Evolutionary conservation across 257 asterid species (phyloP).

Genomic region (Orobanche coerulescens): DNA sequence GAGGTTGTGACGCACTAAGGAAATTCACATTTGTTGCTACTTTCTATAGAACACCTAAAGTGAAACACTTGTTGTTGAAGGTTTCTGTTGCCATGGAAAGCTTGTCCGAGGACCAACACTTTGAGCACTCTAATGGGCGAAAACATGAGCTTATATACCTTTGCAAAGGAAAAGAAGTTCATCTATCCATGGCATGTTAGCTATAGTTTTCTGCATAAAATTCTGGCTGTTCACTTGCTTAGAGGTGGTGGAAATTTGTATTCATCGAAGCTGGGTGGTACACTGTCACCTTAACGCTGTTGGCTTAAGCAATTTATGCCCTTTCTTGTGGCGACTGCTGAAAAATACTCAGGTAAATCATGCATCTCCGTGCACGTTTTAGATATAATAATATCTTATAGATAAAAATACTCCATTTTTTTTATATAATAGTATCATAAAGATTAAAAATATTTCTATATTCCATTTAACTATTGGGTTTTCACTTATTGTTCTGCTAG

Average conservation of each 20-base stretch:
- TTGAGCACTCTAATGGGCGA: slow-evolving; percentile 32
- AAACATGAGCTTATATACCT: slow-evolving; percentile 44
- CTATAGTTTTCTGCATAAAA: slow-evolving; percentile 5
- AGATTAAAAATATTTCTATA: too few relatives aligned
- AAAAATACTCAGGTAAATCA: slow-evolving; percentile 9
- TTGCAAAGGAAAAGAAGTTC: slow-evolving; percentile 44
- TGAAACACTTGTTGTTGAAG: slow-evolving; percentile 43
- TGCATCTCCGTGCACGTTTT: background rate
- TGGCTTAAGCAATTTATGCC: background rate
- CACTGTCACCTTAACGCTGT: background rate
- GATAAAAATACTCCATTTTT: background rate
- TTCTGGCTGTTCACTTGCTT: slow-evolving; percentile 7
- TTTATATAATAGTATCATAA: too few relatives aligned
- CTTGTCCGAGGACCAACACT: slow-evolving; percentile 24
- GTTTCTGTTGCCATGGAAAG: slow-evolving; percentile 63
- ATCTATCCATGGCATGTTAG: slow-evolving; percentile 30
- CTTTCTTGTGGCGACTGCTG: background rate
- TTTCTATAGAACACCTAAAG: slow-evolving; percentile 43
- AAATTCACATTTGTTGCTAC: slow-evolving; percentile 50
- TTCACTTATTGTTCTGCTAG: background rate
- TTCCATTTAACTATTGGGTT: background rate
- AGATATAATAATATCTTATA: background rate
- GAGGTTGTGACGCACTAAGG: slow-evolving; percentile 35
- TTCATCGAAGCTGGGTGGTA: background rate
- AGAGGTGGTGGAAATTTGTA: background rate